phyloP scores from a whole-genome alignment of 164 flowering plant genomes.

The Vitis amurensis region DNA sequence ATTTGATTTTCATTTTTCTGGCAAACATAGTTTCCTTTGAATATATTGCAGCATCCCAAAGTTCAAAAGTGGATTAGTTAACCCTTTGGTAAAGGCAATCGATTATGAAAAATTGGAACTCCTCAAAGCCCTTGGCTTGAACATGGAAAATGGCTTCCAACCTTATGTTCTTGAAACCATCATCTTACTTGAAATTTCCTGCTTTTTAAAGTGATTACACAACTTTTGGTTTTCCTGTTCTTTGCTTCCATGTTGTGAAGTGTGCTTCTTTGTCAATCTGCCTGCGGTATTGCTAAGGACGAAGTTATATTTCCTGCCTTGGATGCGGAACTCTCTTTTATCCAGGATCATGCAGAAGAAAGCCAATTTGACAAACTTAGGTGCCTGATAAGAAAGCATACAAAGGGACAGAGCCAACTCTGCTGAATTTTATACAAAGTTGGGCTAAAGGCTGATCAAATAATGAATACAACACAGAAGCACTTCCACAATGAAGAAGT shows the following conservation, averaged over 20 bases:
- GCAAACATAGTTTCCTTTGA: conserved; percentile 49
- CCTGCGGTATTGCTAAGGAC: conserved; percentile 95
- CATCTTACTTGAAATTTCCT: too few species aligned
- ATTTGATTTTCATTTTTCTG: conserved; percentile 81
- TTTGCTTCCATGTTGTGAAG: background rate
- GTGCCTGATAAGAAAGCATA: conserved; percentile 74
- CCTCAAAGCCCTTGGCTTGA: too few species aligned
- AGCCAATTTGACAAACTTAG: conserved; percentile 76
- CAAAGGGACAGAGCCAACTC: conserved; percentile 69
- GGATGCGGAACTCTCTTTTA: conserved; percentile 79
- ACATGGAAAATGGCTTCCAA: too few species aligned
- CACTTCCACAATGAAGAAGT: conserved; percentile 86
- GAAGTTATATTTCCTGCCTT: conserved; percentile 93
- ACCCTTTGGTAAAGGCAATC: too few species aligned
- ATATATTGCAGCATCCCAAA: background rate
- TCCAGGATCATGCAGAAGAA: conserved; percentile 87
- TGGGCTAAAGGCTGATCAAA: conserved; percentile 80
- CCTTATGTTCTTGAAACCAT: too few species aligned
- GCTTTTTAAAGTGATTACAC: too few species aligned
- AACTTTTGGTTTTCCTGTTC: background rate
- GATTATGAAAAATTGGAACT: too few species aligned
- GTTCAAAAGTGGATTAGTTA: too few species aligned
- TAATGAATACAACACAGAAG: conserved; percentile 71
- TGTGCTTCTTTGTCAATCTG: conserved; percentile 19
- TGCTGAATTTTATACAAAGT: conserved; percentile 65